Percentiles rank a stretch among this genome's conserved stretches.
These are phyloP conservation scores for Eucalyptus cloeziana DNA, from an alignment of 345 rosid species.

Conservation along the genomic window DNA sequence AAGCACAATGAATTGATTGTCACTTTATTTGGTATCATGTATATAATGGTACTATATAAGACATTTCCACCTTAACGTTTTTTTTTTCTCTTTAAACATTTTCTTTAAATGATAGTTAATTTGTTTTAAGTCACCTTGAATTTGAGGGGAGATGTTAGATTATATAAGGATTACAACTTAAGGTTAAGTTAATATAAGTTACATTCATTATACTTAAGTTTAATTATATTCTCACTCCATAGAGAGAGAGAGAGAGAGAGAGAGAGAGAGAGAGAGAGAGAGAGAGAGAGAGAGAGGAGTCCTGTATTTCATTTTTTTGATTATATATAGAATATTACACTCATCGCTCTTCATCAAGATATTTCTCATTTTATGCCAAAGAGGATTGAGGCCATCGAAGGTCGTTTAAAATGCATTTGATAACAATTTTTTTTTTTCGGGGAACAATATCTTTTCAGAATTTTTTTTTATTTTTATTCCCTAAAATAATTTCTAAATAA, in stretches of 20 bases:
- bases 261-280: no score
- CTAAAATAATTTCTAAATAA: accelerated
- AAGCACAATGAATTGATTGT: neutral
- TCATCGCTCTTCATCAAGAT: neutral
- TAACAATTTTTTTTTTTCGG: accelerated
- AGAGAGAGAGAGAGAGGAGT: neutral
- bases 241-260: no score
- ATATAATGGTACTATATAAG: neutral
- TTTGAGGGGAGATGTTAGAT: neutral
- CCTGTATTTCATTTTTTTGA: neutral
- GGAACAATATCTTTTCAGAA: accelerated
- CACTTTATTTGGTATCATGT: neutral
- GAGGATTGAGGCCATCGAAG: neutral
- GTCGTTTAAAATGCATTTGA: accelerated
- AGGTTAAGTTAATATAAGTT: neutral
- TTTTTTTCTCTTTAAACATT: no score
- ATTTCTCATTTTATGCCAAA: neutral
- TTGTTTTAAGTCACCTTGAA: neutral
- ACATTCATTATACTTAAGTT: neutral
- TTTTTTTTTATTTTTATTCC: no score
- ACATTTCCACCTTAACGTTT: no score
- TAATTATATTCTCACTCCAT: neutral
- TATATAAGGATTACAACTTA: neutral
- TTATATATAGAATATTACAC: neutral
- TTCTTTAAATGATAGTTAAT: neutral